Evolutionary conservation across 2,329 filamentous ascomycete genomes (phyloP), one percentile per base, ranked within the genome.

Genomic region (Exophiala bonariae): DNA sequence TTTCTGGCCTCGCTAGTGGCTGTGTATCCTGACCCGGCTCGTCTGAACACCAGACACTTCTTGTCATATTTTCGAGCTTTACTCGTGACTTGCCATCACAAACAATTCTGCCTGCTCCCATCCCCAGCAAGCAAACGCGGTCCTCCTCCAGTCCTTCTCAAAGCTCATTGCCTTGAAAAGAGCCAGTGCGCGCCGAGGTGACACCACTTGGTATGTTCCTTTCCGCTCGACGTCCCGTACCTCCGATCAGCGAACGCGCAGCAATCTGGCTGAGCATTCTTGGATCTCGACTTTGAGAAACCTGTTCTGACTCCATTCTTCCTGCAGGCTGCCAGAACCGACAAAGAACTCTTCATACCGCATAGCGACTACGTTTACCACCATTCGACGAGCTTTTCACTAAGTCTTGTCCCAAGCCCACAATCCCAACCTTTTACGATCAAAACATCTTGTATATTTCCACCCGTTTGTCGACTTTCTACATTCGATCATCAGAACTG

Each of bases 321-420:
- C 38, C 40, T 49, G 45, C 52, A 55, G 52, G 52, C 32, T 55
- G 19, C 49, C 49, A 30, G 43, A 10, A 35, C 23, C 26, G 35
- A 52, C 40, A 41, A 50, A 47, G 39, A 38, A 33, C 7, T 28
- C 30, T 26, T 7, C 26, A 36, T 31, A 18, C 28, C 28, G 17
- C 16, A 37, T 18, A 17, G 14, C 22, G 22, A 44, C 33, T 34
- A 20, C 42, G 20, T 11, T 26, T 34, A 33, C 19, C 44, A 14
- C 20, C 28, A 22, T 23, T 39, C 33, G 58, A 70, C 71, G 71
- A 74, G 70, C 71, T 74, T 74, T 74, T 74, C 67, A 73, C 70
- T 74, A 74, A 74, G 71, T 70, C 66, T 74, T 70, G 71, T 74
- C 71, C 63, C 42, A 59, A 20, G 10, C 18, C 19, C 32, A 35